These are phyloP conservation scores for Apophysomyces ossiformis DNA, from an alignment of 371 early-diverging fungal species.

Conservation along the genomic window DNA sequence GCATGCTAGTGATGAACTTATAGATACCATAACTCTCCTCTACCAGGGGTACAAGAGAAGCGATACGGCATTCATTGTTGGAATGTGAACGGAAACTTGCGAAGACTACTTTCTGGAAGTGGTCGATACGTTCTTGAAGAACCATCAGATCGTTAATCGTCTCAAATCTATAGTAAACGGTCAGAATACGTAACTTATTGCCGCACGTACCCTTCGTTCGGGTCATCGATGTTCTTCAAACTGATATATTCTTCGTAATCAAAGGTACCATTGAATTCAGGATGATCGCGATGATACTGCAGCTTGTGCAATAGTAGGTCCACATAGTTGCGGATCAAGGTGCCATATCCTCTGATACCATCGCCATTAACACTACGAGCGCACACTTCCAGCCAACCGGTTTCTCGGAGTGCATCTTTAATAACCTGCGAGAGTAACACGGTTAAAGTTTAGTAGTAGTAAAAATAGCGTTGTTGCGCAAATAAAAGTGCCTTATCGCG, in stretches of 20 bases:
- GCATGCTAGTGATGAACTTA: constrained; percentile 93
- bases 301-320: constrained; percentile 90
- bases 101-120: constrained; percentile 90
- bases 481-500: background rate
- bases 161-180: constrained; percentile 69
- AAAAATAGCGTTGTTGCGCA: background rate
- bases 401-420: constrained; percentile 77
- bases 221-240: constrained; percentile 92
- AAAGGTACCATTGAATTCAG: constrained; percentile 94
- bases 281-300: constrained; percentile 89
- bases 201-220: constrained; percentile 88
- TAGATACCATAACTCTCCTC: constrained; percentile 97
- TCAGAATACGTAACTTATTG: background rate
- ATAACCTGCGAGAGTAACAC: constrained; percentile 53
- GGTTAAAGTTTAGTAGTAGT: background rate
- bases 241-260: constrained; percentile 97
- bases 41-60: constrained; percentile 94
- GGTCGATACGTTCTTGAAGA: constrained; percentile 89
- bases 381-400: constrained; percentile 69
- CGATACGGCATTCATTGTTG: constrained; percentile 94
- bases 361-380: constrained; percentile 68
- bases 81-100: constrained; percentile 81
- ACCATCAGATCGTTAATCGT: constrained; percentile 93
- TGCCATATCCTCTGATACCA: constrained; percentile 79
- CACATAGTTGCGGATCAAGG: constrained; percentile 90